phyloP scores from a whole-genome alignment of 345 rosid genomes.

The Draba incana region DNA sequence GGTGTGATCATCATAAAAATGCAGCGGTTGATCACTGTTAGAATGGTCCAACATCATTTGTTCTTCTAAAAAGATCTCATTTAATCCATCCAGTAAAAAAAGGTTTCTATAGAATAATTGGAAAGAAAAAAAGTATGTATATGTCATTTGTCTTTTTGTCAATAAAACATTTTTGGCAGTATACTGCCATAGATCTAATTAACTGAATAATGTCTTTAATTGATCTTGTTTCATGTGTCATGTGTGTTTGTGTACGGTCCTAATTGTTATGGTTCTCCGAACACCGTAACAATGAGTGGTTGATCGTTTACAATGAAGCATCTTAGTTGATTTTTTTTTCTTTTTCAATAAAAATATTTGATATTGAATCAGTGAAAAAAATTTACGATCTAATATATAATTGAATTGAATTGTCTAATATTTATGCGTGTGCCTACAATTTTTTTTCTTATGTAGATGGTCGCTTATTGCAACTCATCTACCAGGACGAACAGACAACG shows the following conservation, averaged over 20 bases:
- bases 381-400: not conserved
- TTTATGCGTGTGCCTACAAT: constrained; percentile 7
- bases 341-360: not conserved
- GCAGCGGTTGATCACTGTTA: constrained; percentile 22
- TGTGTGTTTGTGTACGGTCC: not conserved
- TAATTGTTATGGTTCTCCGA: not conserved
- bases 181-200: not conserved
- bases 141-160: constrained; percentile 19
- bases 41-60: not conserved
- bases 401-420: not conserved
- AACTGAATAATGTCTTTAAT: constrained; percentile 7
- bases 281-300: constrained; percentile 1
- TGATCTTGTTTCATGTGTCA: constrained; percentile 16
- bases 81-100: not conserved
- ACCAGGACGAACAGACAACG: constrained; percentile 90
- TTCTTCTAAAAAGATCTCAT: not conserved
- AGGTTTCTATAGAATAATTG: too few relatives aligned
- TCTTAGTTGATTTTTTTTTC: too few relatives aligned
- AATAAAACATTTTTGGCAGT: not conserved
- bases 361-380: not conserved
- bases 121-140: too few relatives aligned
- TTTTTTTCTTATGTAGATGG: constrained; percentile 54
- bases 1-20: constrained; percentile 17
- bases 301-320: not conserved
- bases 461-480: constrained; percentile 76